Evolutionary conservation across 148 eudicot genomes (phyloP).

Genomic region (Rhododendron williamsianum): DNA sequence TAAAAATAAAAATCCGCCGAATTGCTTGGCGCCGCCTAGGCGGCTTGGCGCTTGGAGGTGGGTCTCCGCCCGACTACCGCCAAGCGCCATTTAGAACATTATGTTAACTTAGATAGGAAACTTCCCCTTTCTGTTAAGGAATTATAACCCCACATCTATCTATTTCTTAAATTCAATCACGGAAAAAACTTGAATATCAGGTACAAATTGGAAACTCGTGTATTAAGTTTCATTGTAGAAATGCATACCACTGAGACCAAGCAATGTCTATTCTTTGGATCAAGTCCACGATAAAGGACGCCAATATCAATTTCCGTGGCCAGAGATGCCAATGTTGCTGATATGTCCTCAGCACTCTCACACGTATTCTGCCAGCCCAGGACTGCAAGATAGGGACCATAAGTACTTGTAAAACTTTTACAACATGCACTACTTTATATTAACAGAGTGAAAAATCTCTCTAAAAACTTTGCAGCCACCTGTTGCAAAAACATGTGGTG

Average conservation of each 20-base stretch:
- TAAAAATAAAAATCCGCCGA: no score
- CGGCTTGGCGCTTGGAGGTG: no score
- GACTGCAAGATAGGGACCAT: conserved; percentile 44
- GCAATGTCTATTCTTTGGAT: conserved; percentile 57
- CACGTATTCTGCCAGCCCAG: conserved; percentile 88
- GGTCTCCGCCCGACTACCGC: no score
- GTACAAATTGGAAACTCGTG: neutral
- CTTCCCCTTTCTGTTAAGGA: neutral
- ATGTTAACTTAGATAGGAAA: neutral
- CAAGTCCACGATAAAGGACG: conserved; percentile 85
- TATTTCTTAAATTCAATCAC: neutral
- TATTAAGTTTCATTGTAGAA: neutral
- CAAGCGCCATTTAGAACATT: no score
- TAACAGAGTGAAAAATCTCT: neutral
- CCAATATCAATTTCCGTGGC: conserved; percentile 74
- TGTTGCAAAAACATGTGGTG: conserved; percentile 79
- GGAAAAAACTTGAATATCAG: neutral
- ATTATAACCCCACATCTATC: neutral
- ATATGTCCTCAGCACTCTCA: conserved; percentile 74
- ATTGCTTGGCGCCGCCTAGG: no score
- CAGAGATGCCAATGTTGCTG: conserved; percentile 62
- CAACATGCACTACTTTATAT: neutral
- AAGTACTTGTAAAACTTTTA: neutral
- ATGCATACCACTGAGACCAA: conserved; percentile 83
- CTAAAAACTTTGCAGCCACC: conserved; percentile 31